Evolutionary conservation across 306 rosid species (phyloP).

Genomic region (Castanopsis chinensis): DNA sequence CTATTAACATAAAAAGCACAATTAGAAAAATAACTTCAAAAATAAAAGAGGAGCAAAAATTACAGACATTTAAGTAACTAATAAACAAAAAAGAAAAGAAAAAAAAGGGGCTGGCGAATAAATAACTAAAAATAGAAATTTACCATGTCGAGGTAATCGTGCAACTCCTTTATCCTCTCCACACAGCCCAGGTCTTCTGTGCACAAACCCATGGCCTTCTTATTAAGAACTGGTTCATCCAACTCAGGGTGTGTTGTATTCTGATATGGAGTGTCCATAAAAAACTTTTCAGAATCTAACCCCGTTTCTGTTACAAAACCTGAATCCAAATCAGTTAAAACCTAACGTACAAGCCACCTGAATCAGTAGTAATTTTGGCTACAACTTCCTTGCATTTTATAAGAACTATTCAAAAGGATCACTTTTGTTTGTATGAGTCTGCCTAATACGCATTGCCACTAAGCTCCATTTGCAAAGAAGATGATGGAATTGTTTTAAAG

Average conservation of each 20-base stretch:
- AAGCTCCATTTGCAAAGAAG: neutral
- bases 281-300: neutral
- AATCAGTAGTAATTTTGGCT: too few species aligned
- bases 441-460: neutral
- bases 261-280: neutral
- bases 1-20: neutral
- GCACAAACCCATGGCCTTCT: neutral
- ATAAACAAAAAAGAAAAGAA: neutral
- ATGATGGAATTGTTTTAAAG: neutral
- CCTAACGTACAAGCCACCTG: neutral
- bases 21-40: neutral
- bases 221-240: neutral
- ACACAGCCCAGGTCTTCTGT: neutral
- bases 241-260: neutral
- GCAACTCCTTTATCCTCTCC: constrained; percentile 15
- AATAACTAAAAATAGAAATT: neutral
- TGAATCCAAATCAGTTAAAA: neutral
- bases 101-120: neutral
- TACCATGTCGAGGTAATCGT: constrained; percentile 11
- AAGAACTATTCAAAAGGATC: neutral
- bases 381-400: neutral
- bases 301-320: neutral
- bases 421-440: neutral
- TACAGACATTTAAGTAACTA: neutral
- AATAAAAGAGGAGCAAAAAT: neutral